Evolutionary conservation across 2,329 filamentous ascomycete species (phyloP).

Genomic region (Pseudogymnoascus sp.): DNA sequence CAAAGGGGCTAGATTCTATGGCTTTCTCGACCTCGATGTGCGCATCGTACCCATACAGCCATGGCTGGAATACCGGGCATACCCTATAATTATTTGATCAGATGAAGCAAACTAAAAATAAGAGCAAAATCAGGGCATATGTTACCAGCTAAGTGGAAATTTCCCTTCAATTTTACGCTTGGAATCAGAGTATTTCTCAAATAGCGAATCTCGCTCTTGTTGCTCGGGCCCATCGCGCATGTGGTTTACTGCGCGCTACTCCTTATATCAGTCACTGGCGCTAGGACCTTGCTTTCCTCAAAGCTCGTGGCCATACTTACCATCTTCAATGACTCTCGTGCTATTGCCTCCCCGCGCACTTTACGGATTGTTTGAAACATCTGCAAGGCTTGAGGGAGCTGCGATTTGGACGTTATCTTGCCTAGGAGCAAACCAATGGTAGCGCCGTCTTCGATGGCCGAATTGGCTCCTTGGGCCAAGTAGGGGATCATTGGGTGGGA

Average conservation of each 20-base stretch:
- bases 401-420: constrained; percentile 35
- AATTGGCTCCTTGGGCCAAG: constrained; percentile 59
- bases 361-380: constrained; percentile 42
- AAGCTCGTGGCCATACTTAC: constrained; percentile 15
- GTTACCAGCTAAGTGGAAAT: constrained; percentile 49
- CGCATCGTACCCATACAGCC: constrained; percentile 58
- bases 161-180: constrained; percentile 40
- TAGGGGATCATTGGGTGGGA: constrained; percentile 59
- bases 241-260: constrained; percentile 43
- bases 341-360: constrained; percentile 44
- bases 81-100: constrained; percentile 32
- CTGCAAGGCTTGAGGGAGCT: constrained; percentile 36
- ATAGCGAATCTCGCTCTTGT: constrained; percentile 46
- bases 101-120: neutral
- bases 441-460: constrained; percentile 58
- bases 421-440: constrained; percentile 52
- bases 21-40: constrained; percentile 43
- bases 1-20: constrained; percentile 15
- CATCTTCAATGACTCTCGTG: constrained; percentile 50
- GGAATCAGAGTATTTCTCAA: constrained; percentile 41
- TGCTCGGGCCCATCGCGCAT: constrained; percentile 49
- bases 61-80: constrained; percentile 53
- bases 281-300: neutral
- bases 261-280: neutral
- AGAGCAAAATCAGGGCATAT: neutral